Percentiles rank a stretch among this genome's conserved stretches.
Conservation (phyloP, 106 monocot genomes). For the Dioscorea dumetorum region DNA sequence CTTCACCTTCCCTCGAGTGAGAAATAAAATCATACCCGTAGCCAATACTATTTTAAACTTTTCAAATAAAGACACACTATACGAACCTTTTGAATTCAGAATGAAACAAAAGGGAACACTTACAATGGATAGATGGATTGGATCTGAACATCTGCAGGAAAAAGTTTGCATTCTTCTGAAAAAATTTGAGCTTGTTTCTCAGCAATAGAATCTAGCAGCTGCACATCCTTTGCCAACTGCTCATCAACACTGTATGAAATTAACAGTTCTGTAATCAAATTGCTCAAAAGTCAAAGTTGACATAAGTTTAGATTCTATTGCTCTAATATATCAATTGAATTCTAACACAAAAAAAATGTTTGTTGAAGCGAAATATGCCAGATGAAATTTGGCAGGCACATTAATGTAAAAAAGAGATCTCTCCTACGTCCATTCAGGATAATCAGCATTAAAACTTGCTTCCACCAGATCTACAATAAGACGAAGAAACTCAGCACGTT, state of each 20-base stretch:
- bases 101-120: constrained; percentile 13
- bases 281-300: too few species aligned
- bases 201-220: constrained; percentile 88
- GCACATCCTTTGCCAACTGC: constrained; percentile 88
- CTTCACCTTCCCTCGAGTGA: too few species aligned
- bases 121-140: constrained; percentile 94
- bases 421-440: constrained; percentile 87
- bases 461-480: constrained; percentile 93
- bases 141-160: constrained; percentile 97
- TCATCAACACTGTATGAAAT: constrained; percentile 75
- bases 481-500: constrained; percentile 86
- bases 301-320: too few species aligned
- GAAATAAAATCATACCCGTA: too few species aligned
- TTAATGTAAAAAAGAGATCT: background rate
- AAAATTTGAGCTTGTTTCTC: constrained; percentile 95
- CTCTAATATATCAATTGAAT: too few species aligned
- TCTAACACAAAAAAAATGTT: too few species aligned
- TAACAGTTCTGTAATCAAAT: background rate
- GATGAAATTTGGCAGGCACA: too few species aligned
- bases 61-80: too few species aligned
- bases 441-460: constrained; percentile 84
- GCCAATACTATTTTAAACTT: too few species aligned
- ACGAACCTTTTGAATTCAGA: background rate
- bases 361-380: too few species aligned
- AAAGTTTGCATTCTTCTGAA: constrained; percentile 94